Conservation (phyloP, 805 yeast genomes). For the Saturnispora hagleri region DNA sequence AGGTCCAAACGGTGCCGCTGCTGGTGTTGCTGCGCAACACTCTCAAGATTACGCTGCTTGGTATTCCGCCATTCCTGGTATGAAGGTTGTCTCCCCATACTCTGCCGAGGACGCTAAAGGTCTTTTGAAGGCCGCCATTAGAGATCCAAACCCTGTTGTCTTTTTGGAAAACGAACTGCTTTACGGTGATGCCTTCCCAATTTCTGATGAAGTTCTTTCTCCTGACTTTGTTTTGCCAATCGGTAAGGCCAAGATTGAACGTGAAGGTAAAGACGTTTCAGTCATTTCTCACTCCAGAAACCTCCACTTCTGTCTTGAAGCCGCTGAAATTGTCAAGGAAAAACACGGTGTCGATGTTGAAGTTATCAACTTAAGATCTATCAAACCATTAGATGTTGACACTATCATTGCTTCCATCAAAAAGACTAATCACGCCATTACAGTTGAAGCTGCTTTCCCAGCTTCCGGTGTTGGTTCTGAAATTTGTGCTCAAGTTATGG, state of each 20-base stretch:
- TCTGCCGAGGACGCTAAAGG: conserved; percentile 96
- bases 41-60: conserved; percentile 96
- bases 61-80: conserved; percentile 98
- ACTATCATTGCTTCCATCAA: conserved; percentile 80
- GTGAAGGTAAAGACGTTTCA: conserved; percentile 84
- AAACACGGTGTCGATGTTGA: conserved; percentile 85
- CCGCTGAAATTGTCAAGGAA: conserved; percentile 80
- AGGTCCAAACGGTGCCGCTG: conserved; percentile 99
- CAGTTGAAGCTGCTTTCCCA: conserved; percentile 98
- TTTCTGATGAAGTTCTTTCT: conserved; percentile 80
- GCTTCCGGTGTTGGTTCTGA: conserved; percentile 98
- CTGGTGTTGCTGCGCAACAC: conserved; percentile 99
- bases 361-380: conserved; percentile 90
- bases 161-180: conserved; percentile 92
- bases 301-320: conserved; percentile 75
- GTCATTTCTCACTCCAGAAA: conserved; percentile 89
- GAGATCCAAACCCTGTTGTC: conserved; percentile 97
- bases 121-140: conserved; percentile 87
- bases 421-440: conserved; percentile 93
- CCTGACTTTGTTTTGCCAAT: conserved; percentile 88
- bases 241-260: conserved; percentile 92
- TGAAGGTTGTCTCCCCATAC: conserved; percentile 93
- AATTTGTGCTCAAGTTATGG: conserved; percentile 96
- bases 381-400: conserved; percentile 91
- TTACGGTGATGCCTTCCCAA: conserved; percentile 86